Evolutionary conservation across 805 yeast species (phyloP).

Genomic region (Wickerhamomyces chaumierensis): DNA sequence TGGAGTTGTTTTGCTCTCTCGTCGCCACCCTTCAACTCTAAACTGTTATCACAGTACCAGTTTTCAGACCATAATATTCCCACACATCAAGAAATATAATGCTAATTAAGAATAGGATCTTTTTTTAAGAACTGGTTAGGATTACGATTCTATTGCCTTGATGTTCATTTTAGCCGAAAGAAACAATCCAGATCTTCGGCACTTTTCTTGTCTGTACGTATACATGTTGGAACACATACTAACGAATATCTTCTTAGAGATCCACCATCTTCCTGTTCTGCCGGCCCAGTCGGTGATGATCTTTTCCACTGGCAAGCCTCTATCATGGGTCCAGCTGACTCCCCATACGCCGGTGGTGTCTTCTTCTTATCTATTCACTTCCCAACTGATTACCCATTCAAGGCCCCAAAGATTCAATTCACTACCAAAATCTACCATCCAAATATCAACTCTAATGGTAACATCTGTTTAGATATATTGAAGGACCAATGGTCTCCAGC

Average conservation of each 20-base stretch:
- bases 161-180: no score
- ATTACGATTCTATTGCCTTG: no score
- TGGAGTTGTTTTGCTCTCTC: not conserved
- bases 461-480: conserved; percentile 91
- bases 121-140: no score
- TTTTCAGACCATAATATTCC: no score
- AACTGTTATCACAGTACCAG: no score
- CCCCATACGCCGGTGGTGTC: conserved; percentile 84
- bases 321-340: conserved; percentile 97
- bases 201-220: no score
- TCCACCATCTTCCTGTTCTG: conserved; percentile 98
- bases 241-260: conserved; percentile 42
- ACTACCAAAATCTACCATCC: conserved; percentile 97
- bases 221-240: conserved; percentile 6
- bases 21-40: not conserved
- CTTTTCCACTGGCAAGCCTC: conserved; percentile 99
- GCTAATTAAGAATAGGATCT: no score
- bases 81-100: no score
- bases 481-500: conserved; percentile 99
- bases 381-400: conserved; percentile 98
- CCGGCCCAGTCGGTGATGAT: conserved; percentile 98
- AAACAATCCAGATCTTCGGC: no score
- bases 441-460: conserved; percentile 90
- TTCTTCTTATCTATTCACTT: conserved; percentile 92
- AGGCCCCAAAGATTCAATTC: conserved; percentile 91